A percentile compares a stretch with the other conserved stretches of the same genome.
phyloP scores from a whole-genome alignment of 176 grass and related monocot species.

The Chloris gayana region DNA sequence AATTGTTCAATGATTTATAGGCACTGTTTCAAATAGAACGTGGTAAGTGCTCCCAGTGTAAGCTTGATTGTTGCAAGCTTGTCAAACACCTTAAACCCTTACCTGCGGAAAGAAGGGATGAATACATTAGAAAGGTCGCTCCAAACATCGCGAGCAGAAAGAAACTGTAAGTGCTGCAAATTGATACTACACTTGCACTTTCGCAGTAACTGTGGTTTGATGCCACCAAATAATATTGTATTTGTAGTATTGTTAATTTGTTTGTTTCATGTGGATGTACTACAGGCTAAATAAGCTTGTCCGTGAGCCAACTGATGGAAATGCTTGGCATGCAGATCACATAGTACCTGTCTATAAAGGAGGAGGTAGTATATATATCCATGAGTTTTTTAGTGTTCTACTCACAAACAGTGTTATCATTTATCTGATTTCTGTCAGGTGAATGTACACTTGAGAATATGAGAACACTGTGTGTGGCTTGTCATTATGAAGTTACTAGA shows the following conservation, averaged over 20 bases:
- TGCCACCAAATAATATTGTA: neutral
- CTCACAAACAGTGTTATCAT: slow-evolving; percentile 37
- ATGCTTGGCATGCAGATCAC: slow-evolving; percentile 96
- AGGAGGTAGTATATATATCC: slow-evolving; percentile 60
- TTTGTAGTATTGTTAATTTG: slow-evolving; percentile 27
- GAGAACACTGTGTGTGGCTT: slow-evolving; percentile 95
- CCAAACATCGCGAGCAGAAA: slow-evolving; percentile 82
- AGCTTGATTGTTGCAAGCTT: slow-evolving; percentile 82
- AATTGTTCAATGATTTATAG: slow-evolving; percentile 45
- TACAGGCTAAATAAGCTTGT: slow-evolving; percentile 73
- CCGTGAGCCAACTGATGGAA: slow-evolving; percentile 72
- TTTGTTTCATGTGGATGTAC: slow-evolving; percentile 34
- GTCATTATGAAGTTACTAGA: slow-evolving; percentile 72
- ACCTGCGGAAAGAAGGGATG: slow-evolving; percentile 46
- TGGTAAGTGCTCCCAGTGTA: slow-evolving; percentile 76
- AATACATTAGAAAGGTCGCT: slow-evolving; percentile 77
- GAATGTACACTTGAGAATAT: slow-evolving; percentile 94
- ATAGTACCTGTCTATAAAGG: slow-evolving; percentile 86
- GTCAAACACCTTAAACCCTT: slow-evolving; percentile 78
- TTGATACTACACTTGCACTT: slow-evolving; percentile 16
- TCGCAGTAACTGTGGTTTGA: slow-evolving; percentile 10
- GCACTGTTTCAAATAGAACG: slow-evolving; percentile 89
- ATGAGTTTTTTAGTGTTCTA: slow-evolving; percentile 22
- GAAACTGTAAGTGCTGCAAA: slow-evolving; percentile 64
- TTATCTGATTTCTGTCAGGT: slow-evolving; percentile 50